phyloP scores from a whole-genome alignment of 805 yeast genomes.

The Candida takata region DNA sequence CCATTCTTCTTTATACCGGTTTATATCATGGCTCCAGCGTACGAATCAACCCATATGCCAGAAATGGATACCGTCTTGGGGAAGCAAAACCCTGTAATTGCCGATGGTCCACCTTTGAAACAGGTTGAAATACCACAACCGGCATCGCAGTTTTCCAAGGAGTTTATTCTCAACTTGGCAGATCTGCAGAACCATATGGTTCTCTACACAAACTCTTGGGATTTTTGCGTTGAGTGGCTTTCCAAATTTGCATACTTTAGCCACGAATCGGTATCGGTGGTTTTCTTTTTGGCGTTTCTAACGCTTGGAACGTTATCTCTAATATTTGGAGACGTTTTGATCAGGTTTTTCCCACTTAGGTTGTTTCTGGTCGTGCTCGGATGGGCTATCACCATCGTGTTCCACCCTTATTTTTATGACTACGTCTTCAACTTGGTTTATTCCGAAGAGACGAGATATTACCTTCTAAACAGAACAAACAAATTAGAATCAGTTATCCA shows the following conservation, averaged over 20 bases:
- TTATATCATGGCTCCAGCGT: conserved; percentile 63
- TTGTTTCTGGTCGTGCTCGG: conserved; percentile 29
- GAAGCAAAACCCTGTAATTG: conserved; percentile 36
- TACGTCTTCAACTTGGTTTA: conserved; percentile 39
- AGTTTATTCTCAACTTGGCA: conserved; percentile 69
- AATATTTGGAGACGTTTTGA: conserved; percentile 23
- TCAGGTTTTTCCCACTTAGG: conserved; percentile 28
- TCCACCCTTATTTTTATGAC: conserved; percentile 52
- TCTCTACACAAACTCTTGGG: conserved; percentile 55
- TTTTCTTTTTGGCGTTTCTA: conserved; percentile 38
- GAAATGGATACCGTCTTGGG: conserved; percentile 31
- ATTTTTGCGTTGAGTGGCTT: conserved; percentile 42
- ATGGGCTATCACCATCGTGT: conserved; percentile 40
- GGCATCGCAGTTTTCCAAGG: conserved; percentile 70
- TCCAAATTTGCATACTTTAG: conserved; percentile 55
- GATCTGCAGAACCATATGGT: conserved; percentile 81
- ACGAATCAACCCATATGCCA: conserved; percentile 54
- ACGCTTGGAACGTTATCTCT: conserved; percentile 26
- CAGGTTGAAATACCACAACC: conserved; percentile 35
- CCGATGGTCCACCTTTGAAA: conserved; percentile 34
- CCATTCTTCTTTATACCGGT: conserved; percentile 51
- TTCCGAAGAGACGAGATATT: conserved; percentile 60
- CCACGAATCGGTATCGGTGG: conserved; percentile 52
- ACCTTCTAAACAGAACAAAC: conserved; percentile 41
- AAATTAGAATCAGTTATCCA: conserved; percentile 37